Percentiles rank a stretch among this genome's conserved stretches.
Conservation (phyloP, 257 asterid genomes). For the Scutellaria minor region DNA sequence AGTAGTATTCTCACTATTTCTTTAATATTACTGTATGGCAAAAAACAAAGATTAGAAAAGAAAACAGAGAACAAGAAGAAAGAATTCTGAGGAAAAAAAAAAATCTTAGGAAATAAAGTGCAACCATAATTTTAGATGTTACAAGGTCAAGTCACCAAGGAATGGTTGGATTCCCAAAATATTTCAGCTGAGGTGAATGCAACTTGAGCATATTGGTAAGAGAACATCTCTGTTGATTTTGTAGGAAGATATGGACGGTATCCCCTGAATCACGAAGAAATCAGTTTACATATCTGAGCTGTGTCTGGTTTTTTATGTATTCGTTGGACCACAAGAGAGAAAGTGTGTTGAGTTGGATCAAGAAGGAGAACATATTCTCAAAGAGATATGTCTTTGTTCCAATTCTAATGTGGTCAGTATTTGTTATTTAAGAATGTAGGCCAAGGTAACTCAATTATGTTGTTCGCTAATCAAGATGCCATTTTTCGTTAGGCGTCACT, state of each 20-base stretch:
- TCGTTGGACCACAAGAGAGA: conserved; percentile 13
- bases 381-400: conserved; percentile 62
- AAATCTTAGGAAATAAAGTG: not conserved
- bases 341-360: conserved; percentile 55
- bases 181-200: not conserved
- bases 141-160: not conserved
- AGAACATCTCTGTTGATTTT: conserved; percentile 10
- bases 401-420: conserved; percentile 51
- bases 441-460: not conserved
- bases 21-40: not conserved
- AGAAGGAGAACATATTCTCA: conserved; percentile 43
- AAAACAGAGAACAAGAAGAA: not conserved
- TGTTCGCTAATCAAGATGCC: conserved; percentile 1
- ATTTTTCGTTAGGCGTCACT: conserved; percentile 54
- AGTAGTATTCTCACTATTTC: not conserved
- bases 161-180: not conserved
- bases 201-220: not conserved
- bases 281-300: conserved; percentile 39
- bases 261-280: conserved; percentile 49
- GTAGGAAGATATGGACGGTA: conserved; percentile 55
- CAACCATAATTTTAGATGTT: not conserved
- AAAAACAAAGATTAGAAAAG: not conserved
- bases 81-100: not conserved
- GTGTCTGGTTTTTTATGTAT: conserved; percentile 46
- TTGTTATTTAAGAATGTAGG: not conserved